Evolutionary conservation across 139 green algal species (phyloP).

Genomic region (Micractinium sp.): DNA sequence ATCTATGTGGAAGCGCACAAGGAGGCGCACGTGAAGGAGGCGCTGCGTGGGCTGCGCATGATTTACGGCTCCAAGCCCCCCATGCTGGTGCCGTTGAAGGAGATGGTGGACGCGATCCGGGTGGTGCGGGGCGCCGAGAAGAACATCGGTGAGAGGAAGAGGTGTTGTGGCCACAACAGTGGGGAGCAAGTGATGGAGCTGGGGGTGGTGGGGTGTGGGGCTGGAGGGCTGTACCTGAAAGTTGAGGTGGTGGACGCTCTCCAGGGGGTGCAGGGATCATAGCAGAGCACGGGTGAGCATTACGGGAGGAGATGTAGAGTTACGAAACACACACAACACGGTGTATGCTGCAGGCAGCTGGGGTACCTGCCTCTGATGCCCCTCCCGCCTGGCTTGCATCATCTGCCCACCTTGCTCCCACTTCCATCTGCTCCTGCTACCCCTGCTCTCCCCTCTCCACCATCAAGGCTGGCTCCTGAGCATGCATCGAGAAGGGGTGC

Average conservation of each 20-base stretch:
- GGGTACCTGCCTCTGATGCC: no score
- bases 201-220: not conserved
- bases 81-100: constrained; percentile 83
- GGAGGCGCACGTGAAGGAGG: constrained; percentile 90
- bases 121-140: constrained; percentile 42
- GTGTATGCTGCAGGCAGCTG: no score
- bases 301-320: no score
- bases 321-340: no score
- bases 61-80: constrained; percentile 76
- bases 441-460: not conserved
- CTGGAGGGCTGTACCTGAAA: not conserved
- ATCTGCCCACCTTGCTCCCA: no score
- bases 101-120: constrained; percentile 93
- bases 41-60: constrained; percentile 82
- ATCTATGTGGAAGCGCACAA: constrained; percentile 96
- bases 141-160: constrained; percentile 10
- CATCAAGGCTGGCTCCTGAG: not conserved
- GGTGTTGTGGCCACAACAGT: no score
- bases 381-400: no score
- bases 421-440: not conserved
- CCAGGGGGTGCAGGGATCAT: no score
- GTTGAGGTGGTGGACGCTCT: no score
- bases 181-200: not conserved
- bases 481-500: not conserved
- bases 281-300: no score